These are phyloP conservation scores for Thinopyrum elongatum DNA, from an alignment of 176 grass and related monocot genomes.

Conservation along the genomic window DNA sequence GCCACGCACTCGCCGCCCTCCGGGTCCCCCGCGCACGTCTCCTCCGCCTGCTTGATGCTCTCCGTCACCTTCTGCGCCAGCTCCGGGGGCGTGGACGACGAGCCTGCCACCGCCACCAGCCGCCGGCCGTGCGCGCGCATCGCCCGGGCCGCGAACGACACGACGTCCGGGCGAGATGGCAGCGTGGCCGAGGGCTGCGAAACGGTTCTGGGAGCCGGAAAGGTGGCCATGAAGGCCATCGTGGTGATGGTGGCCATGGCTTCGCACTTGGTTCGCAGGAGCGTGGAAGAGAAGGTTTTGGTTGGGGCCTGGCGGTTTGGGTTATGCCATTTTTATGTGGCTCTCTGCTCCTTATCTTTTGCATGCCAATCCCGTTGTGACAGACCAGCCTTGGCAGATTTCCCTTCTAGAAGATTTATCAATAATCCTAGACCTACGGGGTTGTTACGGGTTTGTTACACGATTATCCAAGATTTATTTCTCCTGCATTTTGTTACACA, in stretches of 20 bases:
- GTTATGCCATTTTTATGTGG: constrained; percentile 26
- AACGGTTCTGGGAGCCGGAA: constrained; percentile 23
- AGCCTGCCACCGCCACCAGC: constrained; percentile 28
- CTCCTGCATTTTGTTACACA: no score
- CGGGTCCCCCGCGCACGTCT: constrained; percentile 65
- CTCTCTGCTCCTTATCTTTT: constrained; percentile 46
- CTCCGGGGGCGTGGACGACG: constrained; percentile 51
- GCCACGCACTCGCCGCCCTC: constrained; percentile 70
- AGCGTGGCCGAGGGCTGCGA: not conserved
- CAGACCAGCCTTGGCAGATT: constrained; percentile 53
- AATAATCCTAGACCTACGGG: no score
- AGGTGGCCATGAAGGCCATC: constrained; percentile 41
- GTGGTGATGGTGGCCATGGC: constrained; percentile 41
- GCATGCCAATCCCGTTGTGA: constrained; percentile 44
- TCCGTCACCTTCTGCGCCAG: constrained; percentile 74
- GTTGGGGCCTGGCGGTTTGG: constrained; percentile 2
- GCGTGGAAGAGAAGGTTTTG: not conserved
- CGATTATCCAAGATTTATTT: no score
- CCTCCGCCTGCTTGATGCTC: constrained; percentile 90
- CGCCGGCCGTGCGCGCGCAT: constrained; percentile 19
- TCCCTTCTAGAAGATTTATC: constrained; percentile 24
- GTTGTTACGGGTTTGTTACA: no score
- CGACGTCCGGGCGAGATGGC: constrained; percentile 14
- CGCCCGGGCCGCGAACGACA: constrained; percentile 25
- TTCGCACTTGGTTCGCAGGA: not conserved